A percentile compares a stretch with the other conserved stretches of the same genome.
phyloP scores from a whole-genome alignment of 805 yeast species.

The Kluyveromyces nonfermentans region DNA sequence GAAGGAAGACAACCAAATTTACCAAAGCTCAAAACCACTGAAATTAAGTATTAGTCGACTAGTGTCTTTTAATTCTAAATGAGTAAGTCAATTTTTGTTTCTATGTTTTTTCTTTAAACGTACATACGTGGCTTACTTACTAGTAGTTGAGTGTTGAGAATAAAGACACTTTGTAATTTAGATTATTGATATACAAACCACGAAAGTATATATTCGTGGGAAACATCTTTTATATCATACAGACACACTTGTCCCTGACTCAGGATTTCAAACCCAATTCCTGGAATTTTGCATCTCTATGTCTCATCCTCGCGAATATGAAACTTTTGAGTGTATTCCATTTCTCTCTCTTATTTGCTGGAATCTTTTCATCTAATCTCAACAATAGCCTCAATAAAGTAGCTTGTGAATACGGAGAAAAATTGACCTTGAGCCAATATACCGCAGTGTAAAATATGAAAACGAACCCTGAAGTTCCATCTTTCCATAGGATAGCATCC shows the following conservation, averaged over 20 bases:
- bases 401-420: constrained; percentile 33
- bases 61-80: not conserved
- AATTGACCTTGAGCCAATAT: constrained; percentile 65
- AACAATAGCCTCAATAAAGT: constrained; percentile 24
- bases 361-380: constrained; percentile 26
- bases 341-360: constrained; percentile 27
- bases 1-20: constrained; percentile 62
- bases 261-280: not conserved
- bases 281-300: constrained; percentile 21
- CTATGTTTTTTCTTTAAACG: too few relatives aligned
- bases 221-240: too few relatives aligned
- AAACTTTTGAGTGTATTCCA: constrained; percentile 36
- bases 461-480: constrained; percentile 60
- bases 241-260: too few relatives aligned
- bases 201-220: too few relatives aligned
- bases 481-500: constrained; percentile 53
- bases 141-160: too few relatives aligned
- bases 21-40: constrained; percentile 43
- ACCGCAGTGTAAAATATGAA: constrained; percentile 46
- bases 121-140: too few relatives aligned
- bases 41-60: not conserved
- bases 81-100: too few relatives aligned
- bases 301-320: constrained; percentile 33
- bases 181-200: too few relatives aligned
- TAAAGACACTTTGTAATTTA: too few relatives aligned